Evolutionary conservation across 208 protist species (phyloP).

Genomic region (Wallacemonas collosoma): DNA sequence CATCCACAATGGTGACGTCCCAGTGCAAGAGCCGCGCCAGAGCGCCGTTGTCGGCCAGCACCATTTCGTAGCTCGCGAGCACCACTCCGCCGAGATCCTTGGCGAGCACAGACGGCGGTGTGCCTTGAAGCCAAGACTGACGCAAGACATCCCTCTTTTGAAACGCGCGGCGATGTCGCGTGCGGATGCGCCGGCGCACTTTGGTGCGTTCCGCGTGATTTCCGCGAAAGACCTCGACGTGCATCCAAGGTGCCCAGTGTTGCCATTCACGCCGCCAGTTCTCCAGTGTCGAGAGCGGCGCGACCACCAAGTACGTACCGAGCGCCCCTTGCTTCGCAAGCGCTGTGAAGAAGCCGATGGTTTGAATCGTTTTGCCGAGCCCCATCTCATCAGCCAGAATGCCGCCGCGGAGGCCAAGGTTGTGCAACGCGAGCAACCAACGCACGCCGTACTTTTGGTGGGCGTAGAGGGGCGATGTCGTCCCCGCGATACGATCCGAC

Average conservation of each 20-base stretch:
- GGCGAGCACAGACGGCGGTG: constrained; percentile 19
- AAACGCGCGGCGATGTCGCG: constrained; percentile 41
- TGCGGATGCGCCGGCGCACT: constrained; percentile 52
- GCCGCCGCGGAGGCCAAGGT: constrained; percentile 68
- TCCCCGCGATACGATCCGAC: not conserved
- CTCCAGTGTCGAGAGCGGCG: constrained; percentile 88
- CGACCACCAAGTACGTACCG: constrained; percentile 89
- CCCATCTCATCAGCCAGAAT: constrained; percentile 97
- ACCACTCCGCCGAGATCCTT: constrained; percentile 54
- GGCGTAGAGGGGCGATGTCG: constrained; percentile 55
- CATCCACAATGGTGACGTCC: constrained; percentile 88
- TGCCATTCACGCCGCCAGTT: constrained; percentile 91
- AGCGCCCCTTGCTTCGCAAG: constrained; percentile 64
- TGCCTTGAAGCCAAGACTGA: constrained; percentile 33
- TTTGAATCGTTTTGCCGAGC: constrained; percentile 97
- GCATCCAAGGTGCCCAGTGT: constrained; percentile 83
- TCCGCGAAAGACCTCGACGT: constrained; percentile 69
- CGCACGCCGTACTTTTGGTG: constrained; percentile 92
- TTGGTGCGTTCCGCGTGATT: constrained; percentile 24
- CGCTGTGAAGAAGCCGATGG: constrained; percentile 84
- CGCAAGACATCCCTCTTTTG: constrained; percentile 41
- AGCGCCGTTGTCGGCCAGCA: constrained; percentile 53
- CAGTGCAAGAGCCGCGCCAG: constrained; percentile 37
- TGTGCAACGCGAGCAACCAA: constrained; percentile 96
- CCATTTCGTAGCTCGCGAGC: constrained; percentile 95